Base-by-base conservation (phyloP, 2,329 filamentous ascomycete species). In the Penicillium hesseltinei region DNA sequence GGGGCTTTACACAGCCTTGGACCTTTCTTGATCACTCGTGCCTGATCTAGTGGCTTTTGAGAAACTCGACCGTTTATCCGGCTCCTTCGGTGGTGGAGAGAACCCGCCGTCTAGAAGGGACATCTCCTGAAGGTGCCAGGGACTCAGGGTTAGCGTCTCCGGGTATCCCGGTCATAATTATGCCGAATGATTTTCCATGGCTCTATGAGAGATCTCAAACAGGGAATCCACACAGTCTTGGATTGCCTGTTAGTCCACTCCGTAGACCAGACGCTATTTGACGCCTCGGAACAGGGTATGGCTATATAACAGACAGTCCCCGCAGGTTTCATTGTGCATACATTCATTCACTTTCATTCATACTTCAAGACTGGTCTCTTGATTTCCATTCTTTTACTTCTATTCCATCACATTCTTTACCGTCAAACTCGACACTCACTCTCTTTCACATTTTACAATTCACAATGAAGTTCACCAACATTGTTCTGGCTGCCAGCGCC, bases 391-490 rank as follows among this genome's bases (percentile, higher is more conserved):
- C 55, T 52, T 66, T 62, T 42, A 17, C 21, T 42, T 46, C 54
- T 56, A 33, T 51, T 47, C 43, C 49, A 52, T 57, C 59, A 36
- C 54, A 56, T 63, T 61, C 56, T 59, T 48, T 33, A 46, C 60
- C 60, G 62, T 66, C 63, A 59, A 66, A 52, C 56, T 69, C 63
- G 59, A 68, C 46, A 61, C 35, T 62, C 67, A 60, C 63, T 64
- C 62, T 61, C 65, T 68, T 49, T 50, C 35, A 38, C 35, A 47
- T 51, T 31, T 51, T 59, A 67, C 58, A 49, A 71, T 71, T 51
- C 62, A 67, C 58, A 51, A 71, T 71, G 69, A 71, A 65, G 63
- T 62, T 71, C 51, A 64, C 55, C 56, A 71, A 61, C 59, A 56
- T 71, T 51, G 51, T 70, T 56, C 59, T 71, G 48, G 69, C 67